Evolutionary conservation across 768 basidiomycete genomes (phyloP).

Genomic region (Panellus pusillus): DNA sequence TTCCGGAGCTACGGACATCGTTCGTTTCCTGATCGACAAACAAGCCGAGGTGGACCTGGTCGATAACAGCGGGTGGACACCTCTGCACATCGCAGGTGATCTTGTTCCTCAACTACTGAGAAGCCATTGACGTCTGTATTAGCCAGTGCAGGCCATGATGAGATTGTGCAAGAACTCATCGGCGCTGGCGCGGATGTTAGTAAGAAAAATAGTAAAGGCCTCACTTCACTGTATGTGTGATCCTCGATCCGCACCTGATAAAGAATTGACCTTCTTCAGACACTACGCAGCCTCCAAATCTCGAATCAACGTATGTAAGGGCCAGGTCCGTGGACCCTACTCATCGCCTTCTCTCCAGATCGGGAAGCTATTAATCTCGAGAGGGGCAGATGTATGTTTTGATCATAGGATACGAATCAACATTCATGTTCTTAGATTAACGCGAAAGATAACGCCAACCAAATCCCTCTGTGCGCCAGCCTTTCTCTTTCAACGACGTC

Average conservation of each 20-base stretch:
- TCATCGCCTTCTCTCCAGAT: conserved; percentile 57
- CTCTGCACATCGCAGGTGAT: conserved; percentile 77
- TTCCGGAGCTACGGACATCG: conserved; percentile 68
- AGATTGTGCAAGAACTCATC: conserved; percentile 71
- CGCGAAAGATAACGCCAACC: conserved; percentile 89
- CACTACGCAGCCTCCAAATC: conserved; percentile 95
- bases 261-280: conserved; percentile 39
- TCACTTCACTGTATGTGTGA: conserved; percentile 72
- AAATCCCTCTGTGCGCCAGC: conserved; percentile 74
- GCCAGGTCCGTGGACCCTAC: conserved; percentile 23
- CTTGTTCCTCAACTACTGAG: neutral
- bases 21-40: conserved; percentile 66
- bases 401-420: conserved; percentile 31
- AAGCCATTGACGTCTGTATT: conserved; percentile 18
- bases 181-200: conserved; percentile 85
- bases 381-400: conserved; percentile 86
- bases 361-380: conserved; percentile 78
- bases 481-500: conserved; percentile 23
- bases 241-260: conserved; percentile 10
- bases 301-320: conserved; percentile 65
- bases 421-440: conserved; percentile 70
- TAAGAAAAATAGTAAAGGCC: conserved; percentile 75
- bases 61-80: conserved; percentile 73
- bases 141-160: conserved; percentile 84
- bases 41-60: conserved; percentile 65